Evolutionary conservation across 2,329 filamentous ascomycete genomes (phyloP).

Genomic region (Penicillium sumatraense): DNA sequence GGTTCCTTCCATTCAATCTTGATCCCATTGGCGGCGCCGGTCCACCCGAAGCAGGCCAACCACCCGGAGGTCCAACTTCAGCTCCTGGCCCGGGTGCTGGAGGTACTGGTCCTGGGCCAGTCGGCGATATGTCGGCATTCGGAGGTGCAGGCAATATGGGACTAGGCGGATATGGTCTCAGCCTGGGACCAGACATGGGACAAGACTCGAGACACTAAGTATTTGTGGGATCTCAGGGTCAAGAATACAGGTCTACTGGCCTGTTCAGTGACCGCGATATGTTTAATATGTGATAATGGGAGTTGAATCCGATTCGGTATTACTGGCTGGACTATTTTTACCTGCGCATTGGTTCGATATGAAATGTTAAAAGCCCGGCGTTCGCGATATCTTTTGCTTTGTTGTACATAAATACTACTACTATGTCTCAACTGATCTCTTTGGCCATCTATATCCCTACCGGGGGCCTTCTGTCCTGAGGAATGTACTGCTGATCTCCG

Average conservation of each 20-base stretch:
- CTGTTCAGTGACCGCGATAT: slow-evolving; percentile 16
- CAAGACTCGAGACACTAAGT: slow-evolving; percentile 12
- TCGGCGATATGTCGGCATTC: slow-evolving; percentile 28
- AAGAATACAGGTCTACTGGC: neutral
- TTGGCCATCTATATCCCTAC: neutral
- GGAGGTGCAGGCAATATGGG: slow-evolving; percentile 25
- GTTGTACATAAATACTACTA: slow-evolving; percentile 10
- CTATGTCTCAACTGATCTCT: neutral
- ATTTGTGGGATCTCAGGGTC: neutral
- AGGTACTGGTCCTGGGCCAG: slow-evolving; percentile 6
- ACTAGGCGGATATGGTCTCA: slow-evolving; percentile 33
- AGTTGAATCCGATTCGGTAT: neutral
- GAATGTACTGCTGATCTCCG: neutral
- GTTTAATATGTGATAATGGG: slow-evolving; percentile 16
- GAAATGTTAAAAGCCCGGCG: slow-evolving; percentile 12
- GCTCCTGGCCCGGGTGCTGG: slow-evolving; percentile 15
- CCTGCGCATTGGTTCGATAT: neutral
- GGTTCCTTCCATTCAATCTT: slow-evolving; percentile 94
- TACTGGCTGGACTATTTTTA: slow-evolving; percentile 8
- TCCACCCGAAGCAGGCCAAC: slow-evolving; percentile 2
- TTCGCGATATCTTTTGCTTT: neutral
- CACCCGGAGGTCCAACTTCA: slow-evolving; percentile 9
- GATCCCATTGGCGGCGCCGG: slow-evolving; percentile 58
- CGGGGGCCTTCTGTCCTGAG: neutral
- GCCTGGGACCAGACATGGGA: slow-evolving; percentile 26